Evolutionary conservation across 1,284 basidiomycete species (phyloP), one percentile per base, ranked within the genome.

Genomic region (Ceratobasidium sp.): DNA sequence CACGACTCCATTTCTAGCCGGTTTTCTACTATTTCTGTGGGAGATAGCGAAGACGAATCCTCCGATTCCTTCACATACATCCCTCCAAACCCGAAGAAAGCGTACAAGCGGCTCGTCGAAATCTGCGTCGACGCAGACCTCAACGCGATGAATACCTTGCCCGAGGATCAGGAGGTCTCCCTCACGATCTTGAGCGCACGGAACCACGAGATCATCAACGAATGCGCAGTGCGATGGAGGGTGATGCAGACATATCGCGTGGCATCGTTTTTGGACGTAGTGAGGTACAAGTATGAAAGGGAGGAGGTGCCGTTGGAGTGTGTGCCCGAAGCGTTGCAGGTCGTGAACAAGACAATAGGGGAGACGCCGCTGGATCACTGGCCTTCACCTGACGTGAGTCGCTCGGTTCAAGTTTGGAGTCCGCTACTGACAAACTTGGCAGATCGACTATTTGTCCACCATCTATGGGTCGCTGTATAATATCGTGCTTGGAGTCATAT

Each of bases 91-190:
- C 93, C 96, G 2, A 89, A 88, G 78, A 90, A 88, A 75, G 93
- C 88, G 79, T 99, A 98, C 84, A 89, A 89, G 76, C 87, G 92
- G 8, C 86, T 98, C 3, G 86, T 98, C 30, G 91, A 94, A 78
- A 84, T 89, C 66, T 97, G 96, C 79, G 87, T 99, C 55, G 86
- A 92, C 43, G 86, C 87, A 52, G 98, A 99, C 80, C 84, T 99
- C 62, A 94, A 96, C 79, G 88, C 91, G 44, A 96, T 99, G 90
- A 86, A 92, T 11, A 90, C 92, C 55, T 90, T 98, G 43, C 92
- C 95, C 41, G 97, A 98, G 77, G 94, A 96, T 77, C 95, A 98
- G 77, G 96, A 99, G 82, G 97, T 99, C 2, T 95, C 95, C 0
- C 83, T 99, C 38, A 94, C 94, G 11, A 98, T 99, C 72, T 83